phyloP scores from a whole-genome alignment of 345 rosid genomes.

The Gossypium longicalyx region DNA sequence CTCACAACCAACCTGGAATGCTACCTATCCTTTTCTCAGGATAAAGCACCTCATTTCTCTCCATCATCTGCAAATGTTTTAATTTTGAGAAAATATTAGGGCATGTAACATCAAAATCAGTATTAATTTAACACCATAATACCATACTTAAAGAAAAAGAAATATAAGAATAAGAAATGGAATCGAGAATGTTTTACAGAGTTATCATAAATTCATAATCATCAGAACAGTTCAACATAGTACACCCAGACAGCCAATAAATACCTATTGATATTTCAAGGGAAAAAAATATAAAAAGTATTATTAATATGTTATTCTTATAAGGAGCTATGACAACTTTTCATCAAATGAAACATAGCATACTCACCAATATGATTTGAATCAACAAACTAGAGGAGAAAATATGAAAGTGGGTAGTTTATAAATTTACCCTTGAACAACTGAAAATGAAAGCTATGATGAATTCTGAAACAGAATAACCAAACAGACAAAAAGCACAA shows the following conservation, averaged over 20 bases:
- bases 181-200: not conserved
- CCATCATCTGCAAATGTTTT: slow-evolving; percentile 45
- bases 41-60: slow-evolving; percentile 39
- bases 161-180: not conserved
- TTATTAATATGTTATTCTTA: not conserved
- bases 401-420: not conserved
- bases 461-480: not conserved
- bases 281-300: not conserved
- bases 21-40: slow-evolving; percentile 60
- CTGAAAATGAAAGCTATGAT: not conserved
- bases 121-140: not conserved
- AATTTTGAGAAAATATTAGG: not conserved
- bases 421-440: not conserved
- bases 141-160: not conserved
- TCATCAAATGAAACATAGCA: slow-evolving; percentile 2
- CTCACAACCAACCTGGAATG: slow-evolving; percentile 61
- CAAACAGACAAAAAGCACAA: not conserved
- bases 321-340: not conserved
- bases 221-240: not conserved
- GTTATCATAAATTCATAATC: not conserved
- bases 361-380: slow-evolving; percentile 2
- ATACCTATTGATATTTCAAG: not conserved
- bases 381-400: not conserved
- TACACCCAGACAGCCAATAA: not conserved
- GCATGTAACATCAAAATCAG: not conserved